Conservation (phyloP, 2,329 filamentous ascomycete genomes). For the Phialophora verrucosa region DNA sequence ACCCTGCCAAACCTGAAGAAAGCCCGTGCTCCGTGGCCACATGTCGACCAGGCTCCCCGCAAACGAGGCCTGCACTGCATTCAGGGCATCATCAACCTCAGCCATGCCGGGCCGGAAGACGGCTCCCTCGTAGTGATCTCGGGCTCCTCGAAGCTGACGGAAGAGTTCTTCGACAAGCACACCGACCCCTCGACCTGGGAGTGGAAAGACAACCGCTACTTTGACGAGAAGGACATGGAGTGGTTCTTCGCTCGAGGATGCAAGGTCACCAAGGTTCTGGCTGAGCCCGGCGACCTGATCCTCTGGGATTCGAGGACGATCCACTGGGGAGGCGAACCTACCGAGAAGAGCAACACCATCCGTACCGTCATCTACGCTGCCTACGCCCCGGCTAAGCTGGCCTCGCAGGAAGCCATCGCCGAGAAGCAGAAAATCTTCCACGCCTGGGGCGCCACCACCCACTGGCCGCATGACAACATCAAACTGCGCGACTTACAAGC, state of each 20-base stretch:
- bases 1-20: constrained; percentile 47
- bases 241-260: constrained; percentile 52
- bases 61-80: constrained; percentile 39
- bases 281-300: constrained; percentile 53
- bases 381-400: constrained; percentile 47
- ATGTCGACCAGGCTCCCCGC: constrained; percentile 48
- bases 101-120: constrained; percentile 54
- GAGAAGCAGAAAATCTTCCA: constrained; percentile 46
- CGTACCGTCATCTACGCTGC: constrained; percentile 48
- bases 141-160: constrained; percentile 50
- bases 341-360: constrained; percentile 45
- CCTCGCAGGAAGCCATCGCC: constrained; percentile 44
- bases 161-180: constrained; percentile 54
- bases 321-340: constrained; percentile 51
- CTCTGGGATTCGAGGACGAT: constrained; percentile 57
- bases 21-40: constrained; percentile 52
- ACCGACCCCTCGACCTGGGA: constrained; percentile 44
- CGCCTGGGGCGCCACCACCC: constrained; percentile 46
- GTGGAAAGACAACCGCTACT: constrained; percentile 51
- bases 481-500: constrained; percentile 12
- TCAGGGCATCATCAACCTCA: constrained; percentile 54
- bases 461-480: constrained; percentile 52
- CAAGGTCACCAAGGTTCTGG: constrained; percentile 48
- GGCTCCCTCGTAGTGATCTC: constrained; percentile 56
- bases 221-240: constrained; percentile 51